A percentile compares a stretch with the other conserved stretches of the same genome.
phyloP scores from a whole-genome alignment of 352 stramenopile species.

The Pseudoperonospora humuli region DNA sequence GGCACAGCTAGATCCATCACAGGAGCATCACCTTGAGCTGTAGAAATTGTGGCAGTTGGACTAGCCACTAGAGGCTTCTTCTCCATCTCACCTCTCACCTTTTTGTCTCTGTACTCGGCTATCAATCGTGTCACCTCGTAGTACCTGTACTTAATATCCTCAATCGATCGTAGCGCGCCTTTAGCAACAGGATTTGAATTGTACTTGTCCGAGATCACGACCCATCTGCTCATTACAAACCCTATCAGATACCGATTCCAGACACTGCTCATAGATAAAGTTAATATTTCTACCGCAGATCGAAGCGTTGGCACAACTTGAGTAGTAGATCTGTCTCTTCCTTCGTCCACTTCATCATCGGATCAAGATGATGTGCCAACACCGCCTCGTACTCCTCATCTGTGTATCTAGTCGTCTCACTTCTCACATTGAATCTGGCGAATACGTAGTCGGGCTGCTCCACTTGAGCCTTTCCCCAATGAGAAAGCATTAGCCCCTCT shows the following conservation, averaged over 20 bases:
- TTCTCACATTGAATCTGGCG: slow-evolving; percentile 56
- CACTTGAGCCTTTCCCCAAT: slow-evolving; percentile 58
- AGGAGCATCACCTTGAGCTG: slow-evolving; percentile 1
- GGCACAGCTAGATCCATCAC: neutral
- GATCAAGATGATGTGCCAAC: slow-evolving; percentile 33
- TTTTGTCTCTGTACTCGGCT: slow-evolving; percentile 30
- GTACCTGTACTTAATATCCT: slow-evolving; percentile 71
- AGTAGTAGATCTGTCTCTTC: slow-evolving; percentile 53
- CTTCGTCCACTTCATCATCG: slow-evolving; percentile 53
- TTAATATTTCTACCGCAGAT: slow-evolving; percentile 31
- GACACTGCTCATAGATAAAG: too few relatives aligned
- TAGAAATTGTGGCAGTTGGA: slow-evolving; percentile 1
- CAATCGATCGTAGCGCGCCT: slow-evolving; percentile 29
- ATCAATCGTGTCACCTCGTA: slow-evolving; percentile 50
- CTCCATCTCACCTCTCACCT: slow-evolving; percentile 9
- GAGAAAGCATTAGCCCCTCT: slow-evolving; percentile 37
- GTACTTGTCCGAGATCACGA: slow-evolving; percentile 56
- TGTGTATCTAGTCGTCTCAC: slow-evolving; percentile 39
- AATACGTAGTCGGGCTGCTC: slow-evolving; percentile 61
- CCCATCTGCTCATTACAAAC: slow-evolving; percentile 27
- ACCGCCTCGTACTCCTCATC: slow-evolving; percentile 44
- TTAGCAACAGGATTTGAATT: slow-evolving; percentile 36
- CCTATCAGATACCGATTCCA: neutral
- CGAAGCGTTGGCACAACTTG: slow-evolving; percentile 40
- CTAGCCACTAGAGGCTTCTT: slow-evolving; percentile 2